Evolutionary conservation across 805 yeast genomes (phyloP).

Genomic region (Ascoidea tarda): DNA sequence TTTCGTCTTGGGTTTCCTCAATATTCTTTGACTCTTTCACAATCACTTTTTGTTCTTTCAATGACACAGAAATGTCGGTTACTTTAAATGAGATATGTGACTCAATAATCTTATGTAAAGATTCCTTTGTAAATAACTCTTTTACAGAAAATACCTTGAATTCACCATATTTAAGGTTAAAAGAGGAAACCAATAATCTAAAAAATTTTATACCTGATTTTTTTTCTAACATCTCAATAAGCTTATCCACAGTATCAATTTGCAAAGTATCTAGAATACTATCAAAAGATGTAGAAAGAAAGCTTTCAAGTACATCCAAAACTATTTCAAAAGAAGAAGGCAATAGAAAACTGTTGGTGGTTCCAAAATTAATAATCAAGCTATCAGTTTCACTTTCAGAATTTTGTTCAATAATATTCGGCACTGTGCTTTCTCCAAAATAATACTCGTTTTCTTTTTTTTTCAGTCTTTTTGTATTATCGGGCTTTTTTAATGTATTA

Average conservation of each 20-base stretch:
- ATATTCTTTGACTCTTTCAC: too few species aligned
- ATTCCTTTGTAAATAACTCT: too few species aligned
- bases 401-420: slow-evolving; percentile 19
- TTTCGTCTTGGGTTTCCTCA: too few species aligned
- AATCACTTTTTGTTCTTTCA: too few species aligned
- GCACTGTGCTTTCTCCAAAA: slow-evolving; percentile 3
- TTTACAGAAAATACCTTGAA: slow-evolving; percentile 1
- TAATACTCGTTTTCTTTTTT: not conserved
- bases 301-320: slow-evolving; percentile 21
- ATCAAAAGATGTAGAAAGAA: slow-evolving; percentile 25
- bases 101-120: too few species aligned
- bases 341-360: slow-evolving; percentile 30
- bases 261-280: slow-evolving; percentile 54
- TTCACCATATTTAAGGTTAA: slow-evolving; percentile 25
- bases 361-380: slow-evolving; percentile 39
- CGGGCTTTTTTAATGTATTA: too few species aligned
- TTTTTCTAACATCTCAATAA: slow-evolving; percentile 22
- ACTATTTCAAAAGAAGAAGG: slow-evolving; percentile 28
- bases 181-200: slow-evolving; percentile 32
- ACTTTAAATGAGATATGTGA: too few species aligned
- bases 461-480: too few species aligned
- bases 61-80: too few species aligned
- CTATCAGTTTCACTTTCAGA: slow-evolving; percentile 32
- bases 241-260: slow-evolving; percentile 32
- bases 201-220: slow-evolving; percentile 25